Evolutionary conservation across 2,329 filamentous ascomycete species (phyloP).

Genomic region (Akanthomyces uredinophilus): DNA sequence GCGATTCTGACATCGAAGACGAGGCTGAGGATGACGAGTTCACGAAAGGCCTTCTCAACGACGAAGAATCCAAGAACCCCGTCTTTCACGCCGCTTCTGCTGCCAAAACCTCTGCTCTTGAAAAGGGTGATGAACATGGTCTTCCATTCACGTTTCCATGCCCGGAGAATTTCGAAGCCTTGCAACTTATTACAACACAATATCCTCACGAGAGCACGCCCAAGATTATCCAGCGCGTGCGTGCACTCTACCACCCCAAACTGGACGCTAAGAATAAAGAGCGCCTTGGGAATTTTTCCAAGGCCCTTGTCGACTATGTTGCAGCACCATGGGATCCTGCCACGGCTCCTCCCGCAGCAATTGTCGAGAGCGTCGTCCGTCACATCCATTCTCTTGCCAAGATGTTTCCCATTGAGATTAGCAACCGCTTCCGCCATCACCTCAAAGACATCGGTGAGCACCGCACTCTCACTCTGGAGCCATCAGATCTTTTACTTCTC

Average conservation of each 20-base stretch:
- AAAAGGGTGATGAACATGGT: conserved; percentile 45
- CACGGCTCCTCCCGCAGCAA: conserved; percentile 53
- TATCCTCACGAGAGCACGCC: conserved; percentile 63
- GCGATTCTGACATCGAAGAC: conserved; percentile 24
- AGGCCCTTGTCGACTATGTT: conserved; percentile 59
- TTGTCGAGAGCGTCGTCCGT: conserved; percentile 75
- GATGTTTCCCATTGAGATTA: conserved; percentile 73
- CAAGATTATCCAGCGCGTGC: conserved; percentile 79
- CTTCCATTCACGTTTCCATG: conserved; percentile 84
- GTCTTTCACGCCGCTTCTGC: conserved; percentile 45
- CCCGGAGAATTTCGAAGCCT: conserved; percentile 69
- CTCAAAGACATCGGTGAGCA: conserved; percentile 51
- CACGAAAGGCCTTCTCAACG: conserved; percentile 60
- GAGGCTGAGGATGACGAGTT: conserved; percentile 59
- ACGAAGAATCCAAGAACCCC: conserved; percentile 50
- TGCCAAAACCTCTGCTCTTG: conserved; percentile 29
- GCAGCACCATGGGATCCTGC: conserved; percentile 41
- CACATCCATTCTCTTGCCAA: conserved; percentile 92
- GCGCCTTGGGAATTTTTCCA: conserved; percentile 65
- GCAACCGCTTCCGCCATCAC: conserved; percentile 69
- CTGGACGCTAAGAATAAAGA: conserved; percentile 80
- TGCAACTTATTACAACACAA: conserved; percentile 60
- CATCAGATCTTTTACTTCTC: conserved; percentile 74
- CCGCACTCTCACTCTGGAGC: conserved; percentile 48
- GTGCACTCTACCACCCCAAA: conserved; percentile 87